These are phyloP conservation scores for Trichoderma endophyticum DNA, from an alignment of 2,329 filamentous ascomycete species.

Conservation along the genomic window DNA sequence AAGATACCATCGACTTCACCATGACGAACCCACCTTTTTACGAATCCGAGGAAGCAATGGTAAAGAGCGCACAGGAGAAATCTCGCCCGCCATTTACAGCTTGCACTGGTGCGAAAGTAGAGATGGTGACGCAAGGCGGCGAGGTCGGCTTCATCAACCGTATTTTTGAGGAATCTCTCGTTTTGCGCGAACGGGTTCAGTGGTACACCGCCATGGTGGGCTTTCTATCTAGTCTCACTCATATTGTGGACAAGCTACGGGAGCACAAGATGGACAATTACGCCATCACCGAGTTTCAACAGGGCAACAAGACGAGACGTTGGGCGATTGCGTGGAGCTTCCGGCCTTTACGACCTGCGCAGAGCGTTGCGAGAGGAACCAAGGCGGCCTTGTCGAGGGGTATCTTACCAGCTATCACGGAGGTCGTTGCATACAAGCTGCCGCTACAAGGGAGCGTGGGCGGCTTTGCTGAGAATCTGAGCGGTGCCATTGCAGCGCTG, in stretches of 20 bases:
- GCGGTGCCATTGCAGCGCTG: slow-evolving; percentile 50
- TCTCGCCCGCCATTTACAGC: slow-evolving; percentile 65
- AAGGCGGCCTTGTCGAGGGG: slow-evolving; percentile 39
- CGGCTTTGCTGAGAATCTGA: slow-evolving; percentile 34
- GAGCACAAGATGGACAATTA: slow-evolving; percentile 66
- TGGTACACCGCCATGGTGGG: slow-evolving; percentile 96
- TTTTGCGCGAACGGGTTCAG: slow-evolving; percentile 57
- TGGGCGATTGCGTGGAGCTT: slow-evolving; percentile 94
- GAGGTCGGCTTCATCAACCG: slow-evolving; percentile 71
- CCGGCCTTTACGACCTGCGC: slow-evolving; percentile 58
- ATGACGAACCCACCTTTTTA: slow-evolving; percentile 98
- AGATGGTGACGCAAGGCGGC: slow-evolving; percentile 83
- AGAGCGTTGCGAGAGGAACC: slow-evolving; percentile 44
- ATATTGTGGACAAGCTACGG: slow-evolving; percentile 58
- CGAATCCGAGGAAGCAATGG: slow-evolving; percentile 66
- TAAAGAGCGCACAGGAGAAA: slow-evolving; percentile 63
- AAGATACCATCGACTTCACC: slow-evolving; percentile 66
- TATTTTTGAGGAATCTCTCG: slow-evolving; percentile 67
- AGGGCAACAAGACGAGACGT: slow-evolving; percentile 72
- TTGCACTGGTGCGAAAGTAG: slow-evolving; percentile 71
- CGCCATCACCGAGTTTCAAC: slow-evolving; percentile 75
- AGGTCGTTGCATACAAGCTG: slow-evolving; percentile 43
- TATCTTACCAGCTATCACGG: slow-evolving; percentile 43
- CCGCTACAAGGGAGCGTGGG: slow-evolving; percentile 37
- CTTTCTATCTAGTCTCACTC: slow-evolving; percentile 67